phyloP scores from a whole-genome alignment of 768 basidiomycete species.

The Suillus hirtellus region DNA sequence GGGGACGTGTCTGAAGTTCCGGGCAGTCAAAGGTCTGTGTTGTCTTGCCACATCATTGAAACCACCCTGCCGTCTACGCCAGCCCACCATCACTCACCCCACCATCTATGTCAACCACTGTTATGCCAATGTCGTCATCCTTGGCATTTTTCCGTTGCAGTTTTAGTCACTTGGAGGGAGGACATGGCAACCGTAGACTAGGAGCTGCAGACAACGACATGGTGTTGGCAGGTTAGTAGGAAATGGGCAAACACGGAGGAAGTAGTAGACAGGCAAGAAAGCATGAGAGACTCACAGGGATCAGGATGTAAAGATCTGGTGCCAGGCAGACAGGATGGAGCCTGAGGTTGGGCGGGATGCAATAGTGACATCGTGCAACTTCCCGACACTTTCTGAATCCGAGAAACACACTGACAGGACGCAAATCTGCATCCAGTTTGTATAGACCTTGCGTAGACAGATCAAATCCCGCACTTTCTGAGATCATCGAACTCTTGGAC shows the following conservation, averaged over 20 bases:
- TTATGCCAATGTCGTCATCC: not conserved
- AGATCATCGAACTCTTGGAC: not conserved
- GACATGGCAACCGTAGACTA: not conserved
- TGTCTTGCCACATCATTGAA: not conserved
- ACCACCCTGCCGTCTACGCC: not conserved
- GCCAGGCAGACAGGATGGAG: not conserved
- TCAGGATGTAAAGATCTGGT: not conserved
- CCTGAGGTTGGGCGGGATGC: no score
- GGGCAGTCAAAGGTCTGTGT: not conserved
- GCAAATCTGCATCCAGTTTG: not conserved
- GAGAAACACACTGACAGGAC: not conserved
- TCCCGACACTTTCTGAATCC: not conserved
- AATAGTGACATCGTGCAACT: not conserved
- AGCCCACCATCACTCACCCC: not conserved
- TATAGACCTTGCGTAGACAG: not conserved
- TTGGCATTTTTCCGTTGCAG: not conserved
- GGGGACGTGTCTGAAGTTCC: not conserved
- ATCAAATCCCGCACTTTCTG: not conserved
- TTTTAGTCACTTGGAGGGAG: no score
- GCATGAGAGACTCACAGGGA: not conserved
- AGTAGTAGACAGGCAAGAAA: not conserved
- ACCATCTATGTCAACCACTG: not conserved
- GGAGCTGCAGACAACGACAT: not conserved
- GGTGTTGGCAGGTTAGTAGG: not conserved
- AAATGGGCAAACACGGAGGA: not conserved